Percentiles rank a stretch among this genome's conserved stretches.
Evolutionary conservation across 306 rosid species (phyloP).

Genomic region (Ormosia semicastrata): DNA sequence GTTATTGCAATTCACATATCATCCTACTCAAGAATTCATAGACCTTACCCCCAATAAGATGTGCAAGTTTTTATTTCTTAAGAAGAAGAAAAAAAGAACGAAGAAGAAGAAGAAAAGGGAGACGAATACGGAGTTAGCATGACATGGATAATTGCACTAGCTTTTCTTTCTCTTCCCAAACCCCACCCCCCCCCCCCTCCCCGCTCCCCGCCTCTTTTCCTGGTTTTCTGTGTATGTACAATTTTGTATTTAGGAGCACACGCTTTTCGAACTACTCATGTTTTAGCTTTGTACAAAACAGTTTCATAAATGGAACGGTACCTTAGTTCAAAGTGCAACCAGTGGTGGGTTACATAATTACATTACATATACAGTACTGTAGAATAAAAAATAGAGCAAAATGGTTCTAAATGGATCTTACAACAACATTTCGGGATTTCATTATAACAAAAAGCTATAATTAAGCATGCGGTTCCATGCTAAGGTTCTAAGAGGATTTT

Average conservation of each 20-base stretch:
- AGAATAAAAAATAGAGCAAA: too few relatives aligned
- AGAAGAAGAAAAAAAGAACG: background rate
- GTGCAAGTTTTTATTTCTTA: background rate
- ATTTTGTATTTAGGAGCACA: slow-evolving; percentile 53
- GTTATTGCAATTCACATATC: slow-evolving; percentile 44
- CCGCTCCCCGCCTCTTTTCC: background rate
- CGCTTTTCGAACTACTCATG: slow-evolving; percentile 21
- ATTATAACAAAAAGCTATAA: too few relatives aligned
- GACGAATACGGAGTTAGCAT: slow-evolving; percentile 11
- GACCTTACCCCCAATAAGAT: background rate
- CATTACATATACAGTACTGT: background rate
- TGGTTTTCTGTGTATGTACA: slow-evolving; percentile 29
- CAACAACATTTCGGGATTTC: too few relatives aligned
- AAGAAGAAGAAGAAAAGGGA: background rate
- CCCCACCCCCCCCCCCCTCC: too few relatives aligned
- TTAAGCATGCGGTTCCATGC: too few relatives aligned
- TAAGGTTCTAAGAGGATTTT: too few relatives aligned
- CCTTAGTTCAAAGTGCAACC: slow-evolving; percentile 13
- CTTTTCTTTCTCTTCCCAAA: background rate
- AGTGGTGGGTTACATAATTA: background rate
- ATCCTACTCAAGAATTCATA: slow-evolving; percentile 42
- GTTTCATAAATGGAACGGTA: slow-evolving; percentile 34
- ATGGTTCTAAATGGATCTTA: too few relatives aligned
- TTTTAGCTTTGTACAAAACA: slow-evolving; percentile 38
- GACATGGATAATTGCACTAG: background rate